Evolutionary conservation across 192 early-diverging fungal species (phyloP), one percentile per base, ranked within the genome.

Genomic region (Coemansia erecta): DNA sequence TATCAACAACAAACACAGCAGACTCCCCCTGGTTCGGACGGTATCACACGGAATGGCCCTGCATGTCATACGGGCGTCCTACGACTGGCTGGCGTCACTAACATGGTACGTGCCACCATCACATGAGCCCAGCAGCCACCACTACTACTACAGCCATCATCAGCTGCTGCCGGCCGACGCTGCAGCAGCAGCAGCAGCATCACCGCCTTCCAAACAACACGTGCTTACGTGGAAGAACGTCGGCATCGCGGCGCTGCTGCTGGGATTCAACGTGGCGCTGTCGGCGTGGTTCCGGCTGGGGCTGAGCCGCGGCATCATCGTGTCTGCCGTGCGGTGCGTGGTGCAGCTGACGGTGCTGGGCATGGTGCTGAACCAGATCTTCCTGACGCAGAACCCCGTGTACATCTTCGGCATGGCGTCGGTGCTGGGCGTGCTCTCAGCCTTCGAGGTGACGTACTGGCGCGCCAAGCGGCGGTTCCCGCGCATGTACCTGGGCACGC

Each of bases 261-360:
- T 89, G 24, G 45, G 84, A 15, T 47, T 82, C 48, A 87, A 89
- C 53, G 82, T 82, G 46, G 50, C 53, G 3, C 70, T 90, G 19
- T 89, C 88, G 0, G 23, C 81, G n/a, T 70, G 63, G 42, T 71
- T 95, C 17, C 84, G 87, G 0, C 79, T 92, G 19, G 82, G 84
- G 2, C 62, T 95, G 8, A 85, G 85, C 62, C 64, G 48, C 18
- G 83, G 83, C 4, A 61, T 95, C 8, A 67, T 90, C 13, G 70
- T 93, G 5, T 76, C 89, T 5, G 80, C 90, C 0, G 52, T 85
- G 46, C 84, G 92, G 14, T 92, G 89, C 63, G 64, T 92, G 24
- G 76, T 88, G 22, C 93, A 95, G 61, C 77, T 95, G 40, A 86
- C 86, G 1, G 51, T 89, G 21, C 85, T 95, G 80, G 87, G 88